A percentile compares a stretch with the other conserved stretches of the same genome.
phyloP scores from a whole-genome alignment of 345 rosid genomes.

The Diplotaxis tenuifolia region DNA sequence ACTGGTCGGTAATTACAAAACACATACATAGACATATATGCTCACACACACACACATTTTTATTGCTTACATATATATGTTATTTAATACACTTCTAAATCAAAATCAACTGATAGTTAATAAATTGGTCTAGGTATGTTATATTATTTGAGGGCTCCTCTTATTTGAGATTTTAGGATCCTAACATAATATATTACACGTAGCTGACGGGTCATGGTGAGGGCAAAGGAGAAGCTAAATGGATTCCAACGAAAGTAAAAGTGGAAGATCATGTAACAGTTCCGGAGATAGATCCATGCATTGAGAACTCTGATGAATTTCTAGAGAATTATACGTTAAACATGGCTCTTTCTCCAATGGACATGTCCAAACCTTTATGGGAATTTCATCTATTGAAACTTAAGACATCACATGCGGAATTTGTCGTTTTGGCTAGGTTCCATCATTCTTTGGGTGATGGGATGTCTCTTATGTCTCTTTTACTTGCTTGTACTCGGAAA shows the following conservation, averaged over 20 bases:
- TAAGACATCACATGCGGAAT: constrained; percentile 55
- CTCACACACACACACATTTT: not conserved
- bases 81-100: too few species aligned
- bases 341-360: constrained; percentile 49
- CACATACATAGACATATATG: too few species aligned
- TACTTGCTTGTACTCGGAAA: constrained; percentile 52
- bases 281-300: constrained; percentile 43
- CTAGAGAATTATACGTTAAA: constrained; percentile 62
- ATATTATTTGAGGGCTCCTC: too few species aligned
- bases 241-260: constrained; percentile 50
- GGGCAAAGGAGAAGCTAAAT: constrained; percentile 37
- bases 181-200: not conserved
- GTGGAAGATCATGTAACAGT: constrained; percentile 56
- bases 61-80: not conserved
- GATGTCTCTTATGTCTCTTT: constrained; percentile 57
- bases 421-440: constrained; percentile 32
- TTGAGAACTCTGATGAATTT: constrained; percentile 47
- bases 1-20: constrained; percentile 12
- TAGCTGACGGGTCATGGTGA: constrained; percentile 1
- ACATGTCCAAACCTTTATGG: constrained; percentile 68
- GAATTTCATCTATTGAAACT: constrained; percentile 62
- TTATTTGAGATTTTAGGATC: not conserved
- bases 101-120: too few species aligned
- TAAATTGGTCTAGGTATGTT: too few species aligned
- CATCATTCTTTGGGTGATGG: constrained; percentile 63